Evolutionary conservation across 805 yeast genomes (phyloP), one percentile per base, ranked within the genome.

Genomic region (Cyberlindnera xylosilytica): DNA sequence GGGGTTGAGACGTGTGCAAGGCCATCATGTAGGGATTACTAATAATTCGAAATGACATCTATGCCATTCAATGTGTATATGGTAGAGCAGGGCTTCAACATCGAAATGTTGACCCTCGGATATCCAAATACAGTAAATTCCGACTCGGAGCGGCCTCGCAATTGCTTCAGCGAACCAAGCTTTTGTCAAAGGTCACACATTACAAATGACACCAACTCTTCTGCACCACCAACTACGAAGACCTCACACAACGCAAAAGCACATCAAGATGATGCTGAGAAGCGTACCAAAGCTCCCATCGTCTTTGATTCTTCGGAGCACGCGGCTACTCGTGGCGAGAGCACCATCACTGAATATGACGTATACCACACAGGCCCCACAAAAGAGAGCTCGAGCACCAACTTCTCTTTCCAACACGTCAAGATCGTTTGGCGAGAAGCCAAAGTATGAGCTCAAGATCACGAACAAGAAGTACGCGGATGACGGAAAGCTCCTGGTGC

Each of bases 401-500:
- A 49, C 52, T 3, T 45, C 49, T 2, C 35, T 49, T 10, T 30
- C 46, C 18, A 49, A 44, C 28, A 45, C 50, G 9, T 39, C 44
- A 16, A 44, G 43, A 38, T 4, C 45, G 5, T 46, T 49, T 17
- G 44, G 41, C 4, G 24, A 33, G 10, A 42, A 38, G 18, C 38
- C 35, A 6, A 40, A 34, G 26, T 15, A 36, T 28, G 28, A 36
- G 32, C 29, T 42, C 13, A 38, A 28, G 24, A 44, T 49, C 28
- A 29, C 34, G 9, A 37, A 57, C 38, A 49, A 58, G 54, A 58
- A 58, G 41, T 57, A 44, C 23, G 43, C 60, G 5, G 58, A 53
- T 3, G 54, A 54, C 12, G 73, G 73, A 6, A 58, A 65, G 27
- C 58, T 65, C 3, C 50, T 72, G 37, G 41, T 47, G 17, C 45